phyloP scores from a whole-genome alignment of 2,329 filamentous ascomycete species.

The Parasarocladium wereldwijsianum region DNA sequence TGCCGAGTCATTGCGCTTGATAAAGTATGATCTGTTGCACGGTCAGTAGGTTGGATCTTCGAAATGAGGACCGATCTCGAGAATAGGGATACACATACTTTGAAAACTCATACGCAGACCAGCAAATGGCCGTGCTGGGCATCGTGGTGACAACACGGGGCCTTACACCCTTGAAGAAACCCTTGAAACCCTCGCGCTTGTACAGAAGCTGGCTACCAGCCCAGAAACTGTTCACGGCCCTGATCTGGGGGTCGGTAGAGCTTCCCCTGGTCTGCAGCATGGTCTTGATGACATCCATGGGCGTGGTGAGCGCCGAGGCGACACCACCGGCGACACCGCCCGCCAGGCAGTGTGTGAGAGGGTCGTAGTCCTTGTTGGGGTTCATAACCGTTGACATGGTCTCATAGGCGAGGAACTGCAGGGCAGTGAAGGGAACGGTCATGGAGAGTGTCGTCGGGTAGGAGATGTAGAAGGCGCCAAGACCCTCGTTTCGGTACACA shows the following conservation, averaged over 20 bases:
- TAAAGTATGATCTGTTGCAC: conserved; percentile 44
- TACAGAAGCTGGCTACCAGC: conserved; percentile 72
- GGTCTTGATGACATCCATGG: conserved; percentile 96
- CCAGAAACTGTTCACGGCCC: conserved; percentile 69
- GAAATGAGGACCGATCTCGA: neutral
- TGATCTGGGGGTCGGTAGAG: conserved; percentile 64
- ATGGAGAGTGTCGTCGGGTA: conserved; percentile 97
- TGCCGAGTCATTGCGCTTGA: conserved; percentile 32
- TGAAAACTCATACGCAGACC: conserved; percentile 62
- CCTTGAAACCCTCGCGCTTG: conserved; percentile 65
- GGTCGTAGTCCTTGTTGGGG: conserved; percentile 72
- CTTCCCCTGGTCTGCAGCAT: conserved; percentile 86
- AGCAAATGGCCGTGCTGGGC: conserved; percentile 99
- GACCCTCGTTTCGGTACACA: conserved; percentile 75
- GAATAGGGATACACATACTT: conserved; percentile 33
- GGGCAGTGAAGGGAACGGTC: conserved; percentile 94
- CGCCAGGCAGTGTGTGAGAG: conserved; percentile 82
- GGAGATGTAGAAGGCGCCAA: conserved; percentile 92
- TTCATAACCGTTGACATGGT: conserved; percentile 92
- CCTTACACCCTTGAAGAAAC: conserved; percentile 87
- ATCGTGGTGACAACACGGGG: conserved; percentile 91
- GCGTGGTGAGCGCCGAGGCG: conserved; percentile 85
- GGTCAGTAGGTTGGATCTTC: conserved; percentile 4
- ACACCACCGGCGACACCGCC: conserved; percentile 87
- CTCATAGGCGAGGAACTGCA: conserved; percentile 96